Conservation (phyloP, 257 asterid species). For the Ocimum tenuiflorum region DNA sequence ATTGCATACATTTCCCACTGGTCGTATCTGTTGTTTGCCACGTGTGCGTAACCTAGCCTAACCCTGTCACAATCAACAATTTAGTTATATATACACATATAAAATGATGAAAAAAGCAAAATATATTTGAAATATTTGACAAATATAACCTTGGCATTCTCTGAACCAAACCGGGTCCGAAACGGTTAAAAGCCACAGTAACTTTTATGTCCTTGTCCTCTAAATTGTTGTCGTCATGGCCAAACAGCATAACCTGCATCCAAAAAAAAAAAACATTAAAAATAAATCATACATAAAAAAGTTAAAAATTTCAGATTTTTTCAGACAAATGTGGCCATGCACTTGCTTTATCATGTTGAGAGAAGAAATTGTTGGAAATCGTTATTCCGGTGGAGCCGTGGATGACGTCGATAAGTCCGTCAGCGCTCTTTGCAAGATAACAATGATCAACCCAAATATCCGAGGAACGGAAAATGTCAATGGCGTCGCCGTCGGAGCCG, state of each 20-base stretch:
- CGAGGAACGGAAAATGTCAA: conserved; percentile 47
- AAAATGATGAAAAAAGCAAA: too few species aligned
- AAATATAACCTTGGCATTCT: conserved; percentile 56
- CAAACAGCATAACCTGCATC: conserved; percentile 53
- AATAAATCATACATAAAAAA: too few species aligned
- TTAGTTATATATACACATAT: not conserved
- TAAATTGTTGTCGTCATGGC: conserved; percentile 50
- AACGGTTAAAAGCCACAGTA: conserved; percentile 72
- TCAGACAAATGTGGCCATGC: too few species aligned
- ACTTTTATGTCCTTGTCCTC: conserved; percentile 63
- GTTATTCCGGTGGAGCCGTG: conserved; percentile 74
- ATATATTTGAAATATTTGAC: not conserved
- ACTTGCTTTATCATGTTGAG: conserved; percentile 78
- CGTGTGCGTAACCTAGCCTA: conserved; percentile 67
- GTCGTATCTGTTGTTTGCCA: conserved; percentile 77
- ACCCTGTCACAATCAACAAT: conserved; percentile 38
- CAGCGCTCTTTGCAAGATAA: conserved; percentile 45
- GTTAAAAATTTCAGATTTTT: too few species aligned
- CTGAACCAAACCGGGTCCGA: conserved; percentile 81
- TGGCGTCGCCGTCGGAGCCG: conserved; percentile 78
- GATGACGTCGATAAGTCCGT: conserved; percentile 77
- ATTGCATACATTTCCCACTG: conserved; percentile 81
- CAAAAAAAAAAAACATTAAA: too few species aligned
- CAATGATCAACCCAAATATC: conserved; percentile 83
- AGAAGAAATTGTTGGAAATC: conserved; percentile 71